These are phyloP conservation scores for Panicum virgatum DNA, from an alignment of 202 grass and related monocot genomes.

Conservation along the genomic window DNA sequence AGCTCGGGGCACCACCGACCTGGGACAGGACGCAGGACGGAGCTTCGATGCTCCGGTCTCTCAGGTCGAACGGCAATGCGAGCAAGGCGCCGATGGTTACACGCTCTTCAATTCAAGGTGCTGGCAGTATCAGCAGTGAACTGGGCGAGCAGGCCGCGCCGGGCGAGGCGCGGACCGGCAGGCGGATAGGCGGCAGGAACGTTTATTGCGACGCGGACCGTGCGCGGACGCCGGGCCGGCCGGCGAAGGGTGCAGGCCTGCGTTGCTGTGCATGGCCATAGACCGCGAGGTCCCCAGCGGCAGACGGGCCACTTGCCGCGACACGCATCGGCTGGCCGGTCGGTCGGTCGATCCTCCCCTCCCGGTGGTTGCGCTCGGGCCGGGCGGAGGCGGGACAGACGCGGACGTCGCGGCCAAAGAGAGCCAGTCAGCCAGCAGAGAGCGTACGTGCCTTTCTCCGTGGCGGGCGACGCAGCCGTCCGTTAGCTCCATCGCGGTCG, in stretches of 20 bases:
- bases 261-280: background rate
- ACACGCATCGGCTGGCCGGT: background rate
- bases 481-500: background rate
- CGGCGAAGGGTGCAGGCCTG: background rate
- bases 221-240: slow-evolving; percentile 1
- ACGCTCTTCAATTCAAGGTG: background rate
- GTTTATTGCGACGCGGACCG: slow-evolving; percentile 27
- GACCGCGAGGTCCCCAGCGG: slow-evolving; percentile 16
- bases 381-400: slow-evolving; percentile 6
- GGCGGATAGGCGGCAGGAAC: background rate
- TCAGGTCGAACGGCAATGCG: background rate
- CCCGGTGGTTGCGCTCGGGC: slow-evolving; percentile 27
- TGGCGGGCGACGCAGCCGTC: background rate
- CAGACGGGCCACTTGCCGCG: background rate
- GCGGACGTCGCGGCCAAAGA: slow-evolving; percentile 22
- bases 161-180: background rate
- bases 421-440: background rate
- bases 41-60: background rate
- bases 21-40: background rate
- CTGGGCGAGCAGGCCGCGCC: no score
- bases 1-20: background rate
- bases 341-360: background rate
- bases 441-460: background rate
- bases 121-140: background rate
- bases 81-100: background rate